phyloP scores from a whole-genome alignment of 371 early-diverging fungal species.

The Dentiscutata heterogama region DNA sequence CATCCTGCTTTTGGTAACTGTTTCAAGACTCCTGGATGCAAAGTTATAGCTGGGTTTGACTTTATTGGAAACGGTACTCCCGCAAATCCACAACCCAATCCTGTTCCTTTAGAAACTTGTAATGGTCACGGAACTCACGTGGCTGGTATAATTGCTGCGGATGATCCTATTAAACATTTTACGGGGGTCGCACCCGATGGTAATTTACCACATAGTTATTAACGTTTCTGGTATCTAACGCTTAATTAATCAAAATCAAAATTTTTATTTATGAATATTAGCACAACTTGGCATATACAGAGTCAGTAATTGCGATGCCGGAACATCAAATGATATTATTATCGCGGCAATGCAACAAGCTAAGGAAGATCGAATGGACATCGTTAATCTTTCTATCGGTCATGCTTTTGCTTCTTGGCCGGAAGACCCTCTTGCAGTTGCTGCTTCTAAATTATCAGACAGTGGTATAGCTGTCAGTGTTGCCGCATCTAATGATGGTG shows the following conservation, averaged over 20 bases:
- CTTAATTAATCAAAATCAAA: neutral
- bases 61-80: slow-evolving; percentile 51
- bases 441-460: slow-evolving; percentile 55
- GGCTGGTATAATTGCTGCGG: slow-evolving; percentile 69
- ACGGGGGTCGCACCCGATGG: slow-evolving; percentile 70
- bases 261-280: neutral
- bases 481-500: slow-evolving; percentile 81
- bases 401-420: slow-evolving; percentile 61
- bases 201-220: neutral
- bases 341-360: slow-evolving; percentile 72
- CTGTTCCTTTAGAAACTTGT: slow-evolving; percentile 64
- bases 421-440: slow-evolving; percentile 58
- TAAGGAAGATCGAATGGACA: slow-evolving; percentile 66
- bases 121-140: slow-evolving; percentile 72
- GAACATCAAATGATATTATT: slow-evolving; percentile 67
- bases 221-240: neutral
- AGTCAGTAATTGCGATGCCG: slow-evolving; percentile 70
- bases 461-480: slow-evolving; percentile 60
- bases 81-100: slow-evolving; percentile 54
- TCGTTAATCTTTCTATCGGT: slow-evolving; percentile 79
- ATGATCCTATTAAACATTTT: slow-evolving; percentile 53
- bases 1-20: slow-evolving; percentile 68
- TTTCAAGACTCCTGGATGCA: slow-evolving; percentile 60
- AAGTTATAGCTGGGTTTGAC: slow-evolving; percentile 59
- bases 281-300: slow-evolving; percentile 69